Evolutionary conservation across 306 rosid species (phyloP), one percentile per base, ranked within the genome.

Genomic region (Acacia acuminata): DNA sequence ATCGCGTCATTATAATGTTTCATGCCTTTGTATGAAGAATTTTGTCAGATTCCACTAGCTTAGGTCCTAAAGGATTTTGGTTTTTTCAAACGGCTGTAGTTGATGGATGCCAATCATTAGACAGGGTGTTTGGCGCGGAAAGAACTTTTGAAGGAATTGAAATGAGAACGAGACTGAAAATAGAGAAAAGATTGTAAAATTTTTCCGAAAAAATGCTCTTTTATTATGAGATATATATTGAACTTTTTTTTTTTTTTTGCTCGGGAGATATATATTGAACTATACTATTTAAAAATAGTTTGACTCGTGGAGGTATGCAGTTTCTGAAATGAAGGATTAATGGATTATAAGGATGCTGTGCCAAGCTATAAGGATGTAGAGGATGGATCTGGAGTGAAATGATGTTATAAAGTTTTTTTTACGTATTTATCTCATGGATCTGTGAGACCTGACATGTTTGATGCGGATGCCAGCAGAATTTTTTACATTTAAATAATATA

Each of bases 401-500:
- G 1, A 27, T 1, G 27, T 27, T 27, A n/a, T n/a, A n/a, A n/a
- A n/a, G n/a, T n/a, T n/a, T n/a, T n/a, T n/a, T n/a, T n/a, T n/a
- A n/a, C n/a, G n/a, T n/a, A n/a, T n/a, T n/a, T n/a, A n/a, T n/a
- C n/a, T n/a, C n/a, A n/a, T n/a, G n/a, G n/a, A n/a, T n/a, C 5
- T 36, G 40, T 36, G 7, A 36, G 40, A 36, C 40, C 0, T 4
- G 40, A 36, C 40, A 36, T 36, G 98, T 95, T 95, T 80, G 85
- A 85, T 25, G 98, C 94, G 47, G 98, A 95, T 86, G 93, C 85
- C 30, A 90, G 82, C 84, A 92, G 98, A 87, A 95, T 95, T 95
- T 93, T 90, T 77, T 56, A 68, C 79, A 95, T 47, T 0, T 48
- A 14, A 48, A 13, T 48, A 4, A 14, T 14, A 48, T 12, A 3